Evolutionary conservation across 306 rosid species (phyloP).

Genomic region (Quercus dentata): DNA sequence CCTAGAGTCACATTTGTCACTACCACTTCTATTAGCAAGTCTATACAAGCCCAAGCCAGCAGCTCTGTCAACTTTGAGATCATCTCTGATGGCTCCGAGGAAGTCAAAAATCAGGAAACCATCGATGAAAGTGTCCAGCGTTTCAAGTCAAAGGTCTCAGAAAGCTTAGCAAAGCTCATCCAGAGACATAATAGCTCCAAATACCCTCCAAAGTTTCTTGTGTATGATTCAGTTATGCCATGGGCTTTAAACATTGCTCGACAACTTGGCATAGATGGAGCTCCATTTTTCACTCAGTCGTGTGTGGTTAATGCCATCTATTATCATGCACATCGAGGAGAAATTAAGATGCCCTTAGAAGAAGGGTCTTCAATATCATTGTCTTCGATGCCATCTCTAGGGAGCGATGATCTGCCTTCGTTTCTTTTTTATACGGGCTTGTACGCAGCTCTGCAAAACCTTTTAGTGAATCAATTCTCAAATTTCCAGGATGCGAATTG

Average conservation of each 20-base stretch:
- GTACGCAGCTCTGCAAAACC: background rate
- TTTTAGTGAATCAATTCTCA: too few species aligned
- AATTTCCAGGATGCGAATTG: too few species aligned
- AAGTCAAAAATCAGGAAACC: background rate
- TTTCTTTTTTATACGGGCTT: background rate
- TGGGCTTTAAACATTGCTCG: conserved; percentile 28
- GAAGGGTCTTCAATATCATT: background rate
- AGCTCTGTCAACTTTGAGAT: background rate
- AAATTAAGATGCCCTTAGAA: background rate
- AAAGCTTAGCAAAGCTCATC: background rate
- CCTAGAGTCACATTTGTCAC: conserved; percentile 21
- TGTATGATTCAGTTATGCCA: conserved; percentile 27
- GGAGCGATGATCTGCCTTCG: background rate
- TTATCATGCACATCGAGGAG: conserved; percentile 3
- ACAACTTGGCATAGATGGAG: conserved; percentile 18
- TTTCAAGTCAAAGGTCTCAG: background rate
- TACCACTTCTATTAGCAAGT: background rate
- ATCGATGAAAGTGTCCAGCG: background rate
- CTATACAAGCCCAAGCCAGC: background rate
- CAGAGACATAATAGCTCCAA: background rate
- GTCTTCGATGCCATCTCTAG: conserved; percentile 17
- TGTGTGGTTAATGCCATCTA: conserved; percentile 4
- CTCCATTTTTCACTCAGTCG: conserved; percentile 27
- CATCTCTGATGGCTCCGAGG: conserved; percentile 21
- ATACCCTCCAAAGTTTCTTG: background rate